Evolutionary conservation across 2,329 filamentous ascomycete species (phyloP).

Genomic region (Venturia carpophila): DNA sequence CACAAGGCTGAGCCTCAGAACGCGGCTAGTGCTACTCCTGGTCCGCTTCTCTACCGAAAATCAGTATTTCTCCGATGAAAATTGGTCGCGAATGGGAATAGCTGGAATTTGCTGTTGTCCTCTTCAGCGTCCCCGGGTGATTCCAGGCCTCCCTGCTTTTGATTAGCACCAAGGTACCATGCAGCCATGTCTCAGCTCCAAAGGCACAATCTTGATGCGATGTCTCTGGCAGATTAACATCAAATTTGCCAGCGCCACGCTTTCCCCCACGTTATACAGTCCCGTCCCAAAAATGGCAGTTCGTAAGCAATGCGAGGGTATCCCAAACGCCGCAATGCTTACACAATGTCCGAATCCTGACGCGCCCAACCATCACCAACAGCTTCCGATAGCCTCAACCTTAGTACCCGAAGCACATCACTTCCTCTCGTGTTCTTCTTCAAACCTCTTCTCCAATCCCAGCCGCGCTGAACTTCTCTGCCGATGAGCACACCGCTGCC

Average conservation of each 20-base stretch:
- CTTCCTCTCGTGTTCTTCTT: slow-evolving; percentile 51
- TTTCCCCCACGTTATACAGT: slow-evolving; percentile 1
- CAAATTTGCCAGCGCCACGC: background rate
- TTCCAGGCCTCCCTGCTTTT: no score
- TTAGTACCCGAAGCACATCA: slow-evolving; percentile 65
- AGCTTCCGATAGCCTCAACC: slow-evolving; percentile 67
- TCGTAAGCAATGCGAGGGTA: background rate
- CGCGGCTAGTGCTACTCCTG: background rate
- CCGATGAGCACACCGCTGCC: slow-evolving; percentile 44
- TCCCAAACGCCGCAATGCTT: slow-evolving; percentile 1
- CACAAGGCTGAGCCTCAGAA: background rate
- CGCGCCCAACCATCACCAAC: slow-evolving; percentile 60
- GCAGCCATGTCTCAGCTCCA: no score
- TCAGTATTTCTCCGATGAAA: background rate
- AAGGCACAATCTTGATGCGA: no score
- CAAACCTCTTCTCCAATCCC: slow-evolving; percentile 63
- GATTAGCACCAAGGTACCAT: no score
- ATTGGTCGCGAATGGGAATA: background rate
- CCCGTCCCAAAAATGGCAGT: background rate
- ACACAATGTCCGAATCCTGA: slow-evolving; percentile 5
- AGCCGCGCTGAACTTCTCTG: slow-evolving; percentile 48
- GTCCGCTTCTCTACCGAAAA: background rate
- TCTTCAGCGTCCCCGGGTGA: no score
- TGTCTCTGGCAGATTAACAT: no score
- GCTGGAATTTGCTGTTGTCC: no score